Conservation (phyloP, 352 stramenopile species). For the Nothophytophthora sp. region DNA sequence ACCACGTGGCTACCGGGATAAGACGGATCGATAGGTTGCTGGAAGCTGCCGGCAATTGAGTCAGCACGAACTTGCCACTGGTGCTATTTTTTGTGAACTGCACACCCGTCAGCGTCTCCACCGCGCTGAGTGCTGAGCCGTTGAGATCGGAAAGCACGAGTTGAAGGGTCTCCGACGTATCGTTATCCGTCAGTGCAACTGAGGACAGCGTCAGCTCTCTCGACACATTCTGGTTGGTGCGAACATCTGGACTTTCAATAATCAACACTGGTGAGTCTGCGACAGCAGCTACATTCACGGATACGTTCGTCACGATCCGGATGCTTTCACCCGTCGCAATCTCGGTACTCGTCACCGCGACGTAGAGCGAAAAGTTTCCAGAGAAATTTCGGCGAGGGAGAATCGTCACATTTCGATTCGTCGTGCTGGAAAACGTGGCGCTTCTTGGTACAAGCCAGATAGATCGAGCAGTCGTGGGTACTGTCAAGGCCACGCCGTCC, state of each 20-base stretch:
- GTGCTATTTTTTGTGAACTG: conserved; percentile 21
- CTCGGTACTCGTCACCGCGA: conserved; percentile 33
- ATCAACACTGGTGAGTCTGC: conserved; percentile 37
- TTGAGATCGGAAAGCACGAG: conserved; percentile 30
- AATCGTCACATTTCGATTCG: conserved; percentile 30
- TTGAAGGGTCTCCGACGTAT: conserved; percentile 42
- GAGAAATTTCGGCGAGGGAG: conserved; percentile 37
- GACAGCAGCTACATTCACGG: conserved; percentile 22
- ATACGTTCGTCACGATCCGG: conserved; percentile 8
- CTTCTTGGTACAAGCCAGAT: conserved; percentile 23
- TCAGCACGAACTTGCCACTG: conserved; percentile 28
- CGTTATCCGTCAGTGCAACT: conserved; percentile 33
- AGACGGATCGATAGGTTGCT: conserved; percentile 30
- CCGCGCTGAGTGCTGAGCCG: conserved; percentile 16
- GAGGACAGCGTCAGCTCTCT: conserved; percentile 29
- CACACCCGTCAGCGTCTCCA: conserved; percentile 21
- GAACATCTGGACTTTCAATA: conserved; percentile 13
- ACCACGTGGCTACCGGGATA: conserved; percentile 26
- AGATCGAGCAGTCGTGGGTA: conserved; percentile 5
- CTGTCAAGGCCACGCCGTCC: conserved; percentile 21
- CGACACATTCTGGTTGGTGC: conserved; percentile 35
- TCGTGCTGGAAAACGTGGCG: conserved; percentile 2
- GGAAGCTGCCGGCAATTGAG: conserved; percentile 6
- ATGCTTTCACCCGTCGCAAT: conserved; percentile 20
- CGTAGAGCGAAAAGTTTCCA: conserved; percentile 31